Evolutionary conservation across 2,329 filamentous ascomycete genomes (phyloP), one percentile per base, ranked within the genome.

Genomic region (Emericellopsis cladophorae): DNA sequence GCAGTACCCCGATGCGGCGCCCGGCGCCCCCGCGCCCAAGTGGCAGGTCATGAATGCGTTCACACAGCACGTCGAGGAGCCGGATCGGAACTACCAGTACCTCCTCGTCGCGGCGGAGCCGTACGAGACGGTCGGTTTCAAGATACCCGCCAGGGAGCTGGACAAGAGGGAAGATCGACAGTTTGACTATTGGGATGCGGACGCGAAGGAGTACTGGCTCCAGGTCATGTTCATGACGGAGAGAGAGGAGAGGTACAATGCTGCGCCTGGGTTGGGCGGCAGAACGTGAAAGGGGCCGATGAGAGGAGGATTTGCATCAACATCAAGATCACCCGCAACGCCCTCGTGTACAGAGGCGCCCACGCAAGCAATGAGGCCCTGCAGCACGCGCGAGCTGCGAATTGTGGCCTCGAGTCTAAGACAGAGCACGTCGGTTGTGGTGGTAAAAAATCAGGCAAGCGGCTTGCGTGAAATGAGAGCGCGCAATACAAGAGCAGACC

Each of bases 191-290:
- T 98, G 89, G 70, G 92, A 98, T 63, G 81, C 83, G 45, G 92
- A 98, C 60, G 79, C 82, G 47, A 95, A 93, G 70, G 90, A 96
- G 67, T 98, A 93, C 58, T 96, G 88, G 86, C 76, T 95, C 33
- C 92, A 96, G 69, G 75, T 98, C 49, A 84, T 96, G 70, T 98
- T 96, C 66, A 92, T 95, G 76, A 96, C 92, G 32, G 92, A 98
- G 70, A 79, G 92, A 48, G 92, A 96, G 65, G 90, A 95, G 72
- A 73, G 88, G 45, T 96, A 80, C 48, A 78, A 76, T 39, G 75
- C 76, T 15, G 77, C 78, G 41, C 77, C 77, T 1, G 77, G 77
- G 11, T 54, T 81, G 51, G 70, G 69, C 22, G 66, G 66, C 2
- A 57, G 69, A 53, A 57, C 62, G 51, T 73, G 54, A 61, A 38